phyloP scores from a whole-genome alignment of 139 green algal genomes.

The Chlamydomonas urium region DNA sequence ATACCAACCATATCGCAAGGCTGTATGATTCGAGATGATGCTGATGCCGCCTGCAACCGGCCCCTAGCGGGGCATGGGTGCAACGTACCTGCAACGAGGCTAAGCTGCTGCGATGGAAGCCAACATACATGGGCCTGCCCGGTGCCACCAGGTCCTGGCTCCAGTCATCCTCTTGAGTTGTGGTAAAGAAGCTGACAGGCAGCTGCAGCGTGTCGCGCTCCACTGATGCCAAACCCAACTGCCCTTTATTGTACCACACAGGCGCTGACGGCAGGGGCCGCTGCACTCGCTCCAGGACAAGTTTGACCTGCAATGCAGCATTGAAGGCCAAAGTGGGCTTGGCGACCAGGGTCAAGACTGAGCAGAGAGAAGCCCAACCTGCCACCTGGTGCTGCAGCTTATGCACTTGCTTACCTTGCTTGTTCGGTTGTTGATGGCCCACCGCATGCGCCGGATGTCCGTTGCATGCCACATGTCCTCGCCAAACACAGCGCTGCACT shows the following conservation, averaged over 20 bases:
- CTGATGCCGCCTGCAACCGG: too few relatives aligned
- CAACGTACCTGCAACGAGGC: constrained; percentile 6
- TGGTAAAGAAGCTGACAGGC: constrained; percentile 29
- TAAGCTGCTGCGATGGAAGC: constrained; percentile 8
- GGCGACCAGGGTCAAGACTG: too few relatives aligned
- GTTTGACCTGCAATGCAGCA: constrained; percentile 33
- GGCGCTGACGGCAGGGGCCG: constrained; percentile 1
- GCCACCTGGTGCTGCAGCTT: constrained; percentile 3
- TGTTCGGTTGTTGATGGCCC: constrained; percentile 53
- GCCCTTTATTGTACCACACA: constrained; percentile 45
- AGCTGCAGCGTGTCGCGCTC: constrained; percentile 36
- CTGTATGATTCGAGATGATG: too few relatives aligned
- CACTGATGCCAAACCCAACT: constrained; percentile 14
- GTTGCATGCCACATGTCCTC: constrained; percentile 48
- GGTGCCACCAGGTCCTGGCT: constrained; percentile 3
- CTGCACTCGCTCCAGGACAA: constrained; percentile 39
- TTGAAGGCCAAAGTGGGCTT: too few relatives aligned
- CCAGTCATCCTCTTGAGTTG: constrained; percentile 9
- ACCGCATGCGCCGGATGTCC: constrained; percentile 51
- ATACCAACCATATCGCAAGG: too few relatives aligned
- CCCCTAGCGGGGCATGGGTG: too few relatives aligned
- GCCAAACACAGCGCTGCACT: constrained; percentile 48
- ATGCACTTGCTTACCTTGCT: constrained; percentile 35
- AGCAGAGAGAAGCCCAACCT: too few relatives aligned
- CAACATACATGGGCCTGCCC: constrained; percentile 15